phyloP scores from a whole-genome alignment of 257 asterid genomes.

The Solanum pinnatisectum region DNA sequence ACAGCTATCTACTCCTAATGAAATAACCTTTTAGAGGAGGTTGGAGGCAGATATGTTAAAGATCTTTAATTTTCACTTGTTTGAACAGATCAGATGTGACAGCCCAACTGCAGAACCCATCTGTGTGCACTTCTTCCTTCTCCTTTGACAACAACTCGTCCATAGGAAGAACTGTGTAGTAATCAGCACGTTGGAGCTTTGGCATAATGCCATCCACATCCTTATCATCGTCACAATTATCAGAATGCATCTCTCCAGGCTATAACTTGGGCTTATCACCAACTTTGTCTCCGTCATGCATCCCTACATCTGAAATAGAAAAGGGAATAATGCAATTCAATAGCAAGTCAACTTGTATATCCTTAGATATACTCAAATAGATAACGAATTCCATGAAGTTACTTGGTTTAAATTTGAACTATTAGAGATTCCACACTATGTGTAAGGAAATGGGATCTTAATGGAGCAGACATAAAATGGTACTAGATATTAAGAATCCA shows the following conservation, averaged over 20 bases:
- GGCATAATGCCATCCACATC: slow-evolving; percentile 10
- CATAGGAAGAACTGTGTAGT: slow-evolving; percentile 15
- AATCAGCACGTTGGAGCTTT: slow-evolving; percentile 8
- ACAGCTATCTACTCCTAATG: background rate
- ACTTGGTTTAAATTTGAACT: background rate
- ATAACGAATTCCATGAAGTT: background rate
- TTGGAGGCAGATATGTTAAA: background rate
- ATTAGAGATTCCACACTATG: background rate
- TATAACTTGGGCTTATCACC: background rate
- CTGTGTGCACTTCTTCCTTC: slow-evolving; percentile 11
- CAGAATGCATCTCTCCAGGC: background rate
- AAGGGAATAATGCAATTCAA: background rate
- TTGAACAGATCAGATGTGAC: background rate
- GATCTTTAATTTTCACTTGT: background rate
- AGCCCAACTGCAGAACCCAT: background rate
- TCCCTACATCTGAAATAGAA: background rate
- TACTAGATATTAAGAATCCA: background rate
- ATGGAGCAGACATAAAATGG: background rate
- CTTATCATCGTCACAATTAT: background rate
- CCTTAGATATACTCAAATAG: background rate
- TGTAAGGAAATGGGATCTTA: background rate
- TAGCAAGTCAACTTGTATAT: background rate
- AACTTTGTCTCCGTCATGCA: background rate
- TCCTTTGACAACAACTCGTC: slow-evolving; percentile 43
- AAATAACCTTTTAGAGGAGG: background rate